Evolutionary conservation across 306 rosid species (phyloP), one percentile per base, ranked within the genome.

Genomic region (Corylus americana): DNA sequence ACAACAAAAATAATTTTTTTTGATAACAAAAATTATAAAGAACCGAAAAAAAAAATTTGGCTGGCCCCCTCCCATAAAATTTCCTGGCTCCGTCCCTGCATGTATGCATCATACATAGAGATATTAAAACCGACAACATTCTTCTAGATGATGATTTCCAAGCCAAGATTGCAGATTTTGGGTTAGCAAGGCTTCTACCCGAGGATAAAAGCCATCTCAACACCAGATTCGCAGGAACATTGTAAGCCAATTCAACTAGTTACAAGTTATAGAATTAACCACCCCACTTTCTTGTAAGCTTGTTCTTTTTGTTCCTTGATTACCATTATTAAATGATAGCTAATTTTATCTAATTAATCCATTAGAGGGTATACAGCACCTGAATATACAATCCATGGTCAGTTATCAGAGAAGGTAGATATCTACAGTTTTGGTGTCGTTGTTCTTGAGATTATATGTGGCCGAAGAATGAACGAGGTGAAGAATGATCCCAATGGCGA

Each of bases 321-420:
- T 39, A 67, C 27, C 0, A 67, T 67, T 39, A 39, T 37, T 17
- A n/a, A 37, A 17, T 10, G 7, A 10, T 39, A 39, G 49, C 50
- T 67, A 11, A 39, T 37, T 39, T 0, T 1, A 39, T 17, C 1
- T 67, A 11, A 1, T 10, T 0, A 1, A 31, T 0, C 0, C 22
- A 0, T 55, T 50, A 89, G 92, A 81, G 97, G 94, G 75, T 92
- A 90, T 79, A 88, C 87, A 14, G 94, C 97, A 70, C 92, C 97
- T 1, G 97, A 92, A 67, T 92, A 90, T 81, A 91, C 97, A 70
- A 81, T 92, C 50, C 94, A 92, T 58, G 94, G 94, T 14, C 92
- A 90, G 49, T 64, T 92, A 83, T 90, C 93, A 18, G 97, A 81
- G 66, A 92, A 92, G 83, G 97, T 78, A 1, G 97, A 92, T 51